Evolutionary conservation across 495 filamentous ascomycete species (phyloP).

Genomic region (Penicillium robsamsonii): DNA sequence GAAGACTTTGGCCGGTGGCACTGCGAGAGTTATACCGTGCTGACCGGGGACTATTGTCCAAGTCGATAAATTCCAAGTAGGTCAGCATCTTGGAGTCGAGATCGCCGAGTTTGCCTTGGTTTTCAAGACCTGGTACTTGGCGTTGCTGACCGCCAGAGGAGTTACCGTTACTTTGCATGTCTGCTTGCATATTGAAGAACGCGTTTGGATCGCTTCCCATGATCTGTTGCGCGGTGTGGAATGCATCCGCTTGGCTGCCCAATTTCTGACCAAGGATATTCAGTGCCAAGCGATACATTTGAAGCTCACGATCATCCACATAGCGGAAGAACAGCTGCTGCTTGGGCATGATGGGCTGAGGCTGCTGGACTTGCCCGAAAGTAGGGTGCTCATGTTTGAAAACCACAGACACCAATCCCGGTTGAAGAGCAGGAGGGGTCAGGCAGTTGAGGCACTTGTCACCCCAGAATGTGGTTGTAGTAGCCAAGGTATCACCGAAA

Average conservation of each 20-base stretch:
- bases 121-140: slow-evolving; percentile 42
- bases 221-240: slow-evolving; percentile 50
- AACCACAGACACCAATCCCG: slow-evolving; percentile 72
- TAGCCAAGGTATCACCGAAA: slow-evolving; percentile 77
- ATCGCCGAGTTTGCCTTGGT: slow-evolving; percentile 48
- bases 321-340: slow-evolving; percentile 71
- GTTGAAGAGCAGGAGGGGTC: slow-evolving; percentile 66
- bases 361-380: slow-evolving; percentile 44
- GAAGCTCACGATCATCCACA: slow-evolving; percentile 72
- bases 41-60: slow-evolving; percentile 67
- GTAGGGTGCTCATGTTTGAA: slow-evolving; percentile 62
- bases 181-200: slow-evolving; percentile 44
- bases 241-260: slow-evolving; percentile 49
- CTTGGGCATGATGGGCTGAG: slow-evolving; percentile 49
- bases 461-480: slow-evolving; percentile 80
- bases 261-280: slow-evolving; percentile 49
- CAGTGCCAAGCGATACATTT: slow-evolving; percentile 53
- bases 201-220: slow-evolving; percentile 49
- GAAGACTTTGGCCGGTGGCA: slow-evolving; percentile 71
- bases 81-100: slow-evolving; percentile 72
- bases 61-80: slow-evolving; percentile 72
- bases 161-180: slow-evolving; percentile 43
- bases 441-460: slow-evolving; percentile 79
- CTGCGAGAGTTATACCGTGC: slow-evolving; percentile 62
- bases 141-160: slow-evolving; percentile 42